phyloP scores from a whole-genome alignment of 129 eudicot species.

The Ambrosia trifida region DNA sequence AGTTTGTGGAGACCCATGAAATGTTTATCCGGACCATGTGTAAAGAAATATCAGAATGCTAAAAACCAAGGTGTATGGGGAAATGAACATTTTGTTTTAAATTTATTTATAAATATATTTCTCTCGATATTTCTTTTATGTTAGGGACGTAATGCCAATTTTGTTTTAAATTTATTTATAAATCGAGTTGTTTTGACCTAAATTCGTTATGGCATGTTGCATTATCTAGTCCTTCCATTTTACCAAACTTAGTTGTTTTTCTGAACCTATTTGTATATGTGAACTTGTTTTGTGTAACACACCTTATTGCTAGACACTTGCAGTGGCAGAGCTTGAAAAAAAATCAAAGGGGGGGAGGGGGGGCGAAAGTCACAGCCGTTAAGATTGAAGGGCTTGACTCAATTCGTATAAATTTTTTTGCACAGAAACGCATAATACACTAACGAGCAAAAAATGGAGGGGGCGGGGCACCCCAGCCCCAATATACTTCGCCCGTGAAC shows the following conservation, averaged over 20 bases:
- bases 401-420: too few relatives aligned
- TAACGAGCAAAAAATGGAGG: too few relatives aligned
- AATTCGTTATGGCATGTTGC: background rate
- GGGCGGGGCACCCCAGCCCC: too few relatives aligned
- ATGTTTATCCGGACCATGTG: constrained; percentile 31
- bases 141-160: constrained; percentile 10
- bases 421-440: too few relatives aligned
- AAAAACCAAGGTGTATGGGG: constrained; percentile 45
- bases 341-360: too few relatives aligned
- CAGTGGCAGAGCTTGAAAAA: too few relatives aligned
- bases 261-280: background rate
- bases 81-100: constrained; percentile 20
- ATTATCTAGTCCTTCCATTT: background rate
- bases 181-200: background rate
- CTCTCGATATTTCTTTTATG: background rate
- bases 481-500: too few relatives aligned
- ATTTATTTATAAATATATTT: constrained; percentile 4
- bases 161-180: too few relatives aligned
- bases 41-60: constrained; percentile 32
- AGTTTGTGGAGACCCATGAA: constrained; percentile 43
- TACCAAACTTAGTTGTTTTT: background rate
- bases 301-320: constrained; percentile 29
- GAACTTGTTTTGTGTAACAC: constrained; percentile 13
- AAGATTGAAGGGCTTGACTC: too few relatives aligned
- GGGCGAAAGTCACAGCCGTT: too few relatives aligned